Conservation (phyloP, 139 green algal genomes). For the Medakamo hakoo region DNA sequence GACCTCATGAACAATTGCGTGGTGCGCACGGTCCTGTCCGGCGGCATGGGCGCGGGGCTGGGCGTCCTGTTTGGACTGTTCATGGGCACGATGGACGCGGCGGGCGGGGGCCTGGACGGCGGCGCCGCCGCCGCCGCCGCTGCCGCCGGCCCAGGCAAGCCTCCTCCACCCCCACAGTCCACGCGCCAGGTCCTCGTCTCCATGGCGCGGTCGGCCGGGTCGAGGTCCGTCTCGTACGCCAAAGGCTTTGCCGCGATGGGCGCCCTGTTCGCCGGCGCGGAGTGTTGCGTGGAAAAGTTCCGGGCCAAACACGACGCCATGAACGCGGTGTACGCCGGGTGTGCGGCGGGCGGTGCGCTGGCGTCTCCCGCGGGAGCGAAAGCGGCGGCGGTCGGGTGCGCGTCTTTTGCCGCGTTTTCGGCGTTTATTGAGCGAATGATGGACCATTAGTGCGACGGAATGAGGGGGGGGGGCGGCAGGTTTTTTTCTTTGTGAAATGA, state of each 20-base stretch:
- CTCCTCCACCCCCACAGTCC: not conserved
- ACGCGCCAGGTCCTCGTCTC: not conserved
- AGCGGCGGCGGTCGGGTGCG: constrained; percentile 78
- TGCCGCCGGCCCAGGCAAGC: no score
- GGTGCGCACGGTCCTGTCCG: constrained; percentile 52
- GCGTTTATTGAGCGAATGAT: constrained; percentile 34
- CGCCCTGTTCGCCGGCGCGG: constrained; percentile 71
- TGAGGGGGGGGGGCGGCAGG: not conserved
- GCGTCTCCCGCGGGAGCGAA: constrained; percentile 52
- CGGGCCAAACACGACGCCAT: constrained; percentile 77
- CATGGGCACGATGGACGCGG: constrained; percentile 55
- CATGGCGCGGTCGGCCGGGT: not conserved
- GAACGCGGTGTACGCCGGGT: constrained; percentile 79
- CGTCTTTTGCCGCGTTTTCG: constrained; percentile 74
- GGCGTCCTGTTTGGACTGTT: constrained; percentile 76
- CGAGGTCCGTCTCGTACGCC: constrained; percentile 39
- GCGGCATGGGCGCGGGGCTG: constrained; percentile 49
- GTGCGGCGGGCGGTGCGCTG: constrained; percentile 69
- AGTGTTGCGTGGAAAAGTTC: constrained; percentile 87
- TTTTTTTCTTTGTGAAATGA: not conserved
- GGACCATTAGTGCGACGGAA: not conserved
- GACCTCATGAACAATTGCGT: constrained; percentile 92
- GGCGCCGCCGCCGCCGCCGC: no score
- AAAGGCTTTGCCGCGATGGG: constrained; percentile 87
- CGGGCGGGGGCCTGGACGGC: constrained; percentile 6